Percentiles rank a stretch among this genome's conserved stretches.
Conservation (phyloP, 352 stramenopile genomes). For the Globisporangium ultimum region DNA sequence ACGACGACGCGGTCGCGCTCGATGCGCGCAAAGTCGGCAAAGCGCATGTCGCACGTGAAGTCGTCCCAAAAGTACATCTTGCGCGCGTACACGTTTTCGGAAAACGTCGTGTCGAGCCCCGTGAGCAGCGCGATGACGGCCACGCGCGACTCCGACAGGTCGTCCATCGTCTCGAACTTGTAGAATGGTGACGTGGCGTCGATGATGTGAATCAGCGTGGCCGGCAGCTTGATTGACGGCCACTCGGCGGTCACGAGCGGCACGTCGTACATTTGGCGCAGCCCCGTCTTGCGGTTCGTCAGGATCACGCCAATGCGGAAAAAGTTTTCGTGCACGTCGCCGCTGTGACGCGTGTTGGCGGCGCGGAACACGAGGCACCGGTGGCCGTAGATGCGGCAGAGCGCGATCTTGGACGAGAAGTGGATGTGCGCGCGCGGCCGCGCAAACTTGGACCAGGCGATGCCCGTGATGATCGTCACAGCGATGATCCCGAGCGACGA, state of each 20-base stretch:
- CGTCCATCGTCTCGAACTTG: constrained; percentile 66
- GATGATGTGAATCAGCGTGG: constrained; percentile 82
- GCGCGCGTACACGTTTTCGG: constrained; percentile 81
- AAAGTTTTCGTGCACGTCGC: constrained; percentile 80
- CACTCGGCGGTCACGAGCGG: constrained; percentile 74
- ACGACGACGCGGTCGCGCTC: constrained; percentile 61
- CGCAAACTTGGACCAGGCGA: constrained; percentile 85
- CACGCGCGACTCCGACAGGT: constrained; percentile 69
- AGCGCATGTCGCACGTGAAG: constrained; percentile 78
- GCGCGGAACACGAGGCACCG: constrained; percentile 78
- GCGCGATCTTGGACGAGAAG: constrained; percentile 68
- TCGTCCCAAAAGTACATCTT: constrained; percentile 89
- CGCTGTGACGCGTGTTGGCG: constrained; percentile 73
- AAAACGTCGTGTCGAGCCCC: constrained; percentile 82
- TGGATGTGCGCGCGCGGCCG: constrained; percentile 76
- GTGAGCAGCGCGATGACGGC: constrained; percentile 77
- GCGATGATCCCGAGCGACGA: constrained; percentile 71
- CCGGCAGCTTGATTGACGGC: constrained; percentile 79
- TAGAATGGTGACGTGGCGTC: constrained; percentile 77
- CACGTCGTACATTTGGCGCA: constrained; percentile 82
- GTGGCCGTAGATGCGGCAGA: constrained; percentile 71
- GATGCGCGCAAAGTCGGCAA: constrained; percentile 74
- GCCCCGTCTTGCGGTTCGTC: constrained; percentile 74
- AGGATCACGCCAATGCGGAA: constrained; percentile 83
- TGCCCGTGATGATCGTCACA: constrained; percentile 83